Evolutionary conservation across 176 grass and related monocot species (phyloP).

Genomic region (Metroxylon sagu): DNA sequence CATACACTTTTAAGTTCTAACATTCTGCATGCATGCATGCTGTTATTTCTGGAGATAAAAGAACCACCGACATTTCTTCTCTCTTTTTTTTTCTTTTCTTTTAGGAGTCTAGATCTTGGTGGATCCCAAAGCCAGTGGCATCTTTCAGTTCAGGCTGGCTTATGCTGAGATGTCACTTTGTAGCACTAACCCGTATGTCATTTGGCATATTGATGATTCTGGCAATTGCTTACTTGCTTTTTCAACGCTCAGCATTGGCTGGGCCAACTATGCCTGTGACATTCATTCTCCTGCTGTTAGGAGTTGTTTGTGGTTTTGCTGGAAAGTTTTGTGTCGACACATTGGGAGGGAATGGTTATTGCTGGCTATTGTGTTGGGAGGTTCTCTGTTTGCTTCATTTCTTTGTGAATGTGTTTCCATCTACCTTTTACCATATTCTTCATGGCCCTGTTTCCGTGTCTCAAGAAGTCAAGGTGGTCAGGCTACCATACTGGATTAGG

Average conservation of each 20-base stretch:
- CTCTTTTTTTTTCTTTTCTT: background rate
- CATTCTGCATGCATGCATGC: background rate
- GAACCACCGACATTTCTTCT: no score
- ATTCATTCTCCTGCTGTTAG: constrained; percentile 66
- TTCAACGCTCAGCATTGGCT: constrained; percentile 43
- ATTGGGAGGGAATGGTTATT: constrained; percentile 53
- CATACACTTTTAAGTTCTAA: background rate
- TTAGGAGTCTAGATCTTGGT: constrained; percentile 82
- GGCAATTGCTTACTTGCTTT: constrained; percentile 51
- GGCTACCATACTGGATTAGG: constrained; percentile 50
- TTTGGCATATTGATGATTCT: constrained; percentile 87
- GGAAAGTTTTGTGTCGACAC: constrained; percentile 74
- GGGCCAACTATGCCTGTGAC: constrained; percentile 74
- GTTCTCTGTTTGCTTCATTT: constrained; percentile 68
- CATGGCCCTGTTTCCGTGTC: constrained; percentile 49
- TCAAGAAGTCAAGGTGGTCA: constrained; percentile 15
- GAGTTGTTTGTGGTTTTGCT: constrained; percentile 57
- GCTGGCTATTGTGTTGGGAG: constrained; percentile 80
- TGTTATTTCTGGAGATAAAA: background rate
- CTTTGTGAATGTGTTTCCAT: constrained; percentile 64
- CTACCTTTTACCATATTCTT: constrained; percentile 42
- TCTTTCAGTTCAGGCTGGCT: constrained; percentile 53
- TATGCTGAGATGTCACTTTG: constrained; percentile 57
- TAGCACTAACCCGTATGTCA: constrained; percentile 50
- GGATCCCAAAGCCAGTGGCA: constrained; percentile 66